phyloP scores from a whole-genome alignment of 108 stramenopile species.

The Parmales sp. region DNA sequence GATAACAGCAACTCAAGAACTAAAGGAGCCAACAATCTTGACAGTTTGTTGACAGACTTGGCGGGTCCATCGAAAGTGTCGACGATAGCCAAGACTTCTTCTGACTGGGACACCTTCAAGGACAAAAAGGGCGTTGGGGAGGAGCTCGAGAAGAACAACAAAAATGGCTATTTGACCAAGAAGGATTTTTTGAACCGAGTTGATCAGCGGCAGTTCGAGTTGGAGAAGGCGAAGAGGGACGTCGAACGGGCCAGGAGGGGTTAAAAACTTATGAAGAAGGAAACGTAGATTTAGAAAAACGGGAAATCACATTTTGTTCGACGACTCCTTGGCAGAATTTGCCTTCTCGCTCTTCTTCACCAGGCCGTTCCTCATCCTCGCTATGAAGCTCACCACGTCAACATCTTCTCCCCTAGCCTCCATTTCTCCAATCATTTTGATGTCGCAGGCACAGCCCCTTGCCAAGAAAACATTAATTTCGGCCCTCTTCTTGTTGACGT shows the following conservation, averaged over 20 bases:
- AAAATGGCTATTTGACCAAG: constrained; percentile 72
- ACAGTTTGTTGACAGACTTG: constrained; percentile 51
- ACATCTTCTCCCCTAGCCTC: not conserved
- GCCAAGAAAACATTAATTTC: constrained; percentile 5
- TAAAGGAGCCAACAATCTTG: constrained; percentile 24
- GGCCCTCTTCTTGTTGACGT: not conserved
- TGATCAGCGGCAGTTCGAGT: constrained; percentile 65
- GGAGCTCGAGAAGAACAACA: constrained; percentile 58
- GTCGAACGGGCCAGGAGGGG: constrained; percentile 35
- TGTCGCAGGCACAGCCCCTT: not conserved
- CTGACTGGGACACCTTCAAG: constrained; percentile 85
- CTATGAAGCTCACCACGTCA: not conserved
- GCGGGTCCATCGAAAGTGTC: constrained; percentile 54
- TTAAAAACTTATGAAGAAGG: not conserved
- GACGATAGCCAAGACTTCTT: constrained; percentile 67
- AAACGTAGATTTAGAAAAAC: too few species aligned
- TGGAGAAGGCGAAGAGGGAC: constrained; percentile 63
- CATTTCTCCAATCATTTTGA: not conserved
- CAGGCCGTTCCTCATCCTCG: not conserved
- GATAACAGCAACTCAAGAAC: not conserved
- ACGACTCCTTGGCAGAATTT: too few species aligned
- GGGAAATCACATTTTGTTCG: too few species aligned
- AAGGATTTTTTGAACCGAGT: constrained; percentile 74
- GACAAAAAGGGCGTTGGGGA: constrained; percentile 54
- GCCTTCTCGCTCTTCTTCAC: constrained; percentile 4